Evolutionary conservation across 371 early-diverging fungal genomes (phyloP).

Genomic region (Gilbertella persicaria): DNA sequence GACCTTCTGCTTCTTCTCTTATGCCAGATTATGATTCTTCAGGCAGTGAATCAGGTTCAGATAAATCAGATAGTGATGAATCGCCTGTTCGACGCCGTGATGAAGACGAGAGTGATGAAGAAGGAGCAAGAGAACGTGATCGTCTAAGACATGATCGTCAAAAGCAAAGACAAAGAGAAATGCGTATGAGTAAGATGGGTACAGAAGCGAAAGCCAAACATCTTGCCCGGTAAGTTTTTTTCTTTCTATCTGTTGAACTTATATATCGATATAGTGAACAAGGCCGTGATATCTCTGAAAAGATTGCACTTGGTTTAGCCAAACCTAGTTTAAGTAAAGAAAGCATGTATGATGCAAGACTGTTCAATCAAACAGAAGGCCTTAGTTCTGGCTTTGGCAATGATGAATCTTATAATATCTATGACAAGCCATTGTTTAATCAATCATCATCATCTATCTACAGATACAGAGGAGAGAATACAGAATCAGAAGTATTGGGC

Average conservation of each 20-base stretch:
- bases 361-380: slow-evolving; percentile 91
- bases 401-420: slow-evolving; percentile 85
- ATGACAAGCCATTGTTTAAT: slow-evolving; percentile 90
- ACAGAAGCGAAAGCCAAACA: slow-evolving; percentile 84
- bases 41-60: slow-evolving; percentile 46
- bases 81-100: slow-evolving; percentile 9
- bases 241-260: background rate
- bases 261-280: slow-evolving; percentile 44
- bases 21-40: slow-evolving; percentile 52
- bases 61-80: slow-evolving; percentile 35
- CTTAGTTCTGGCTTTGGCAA: slow-evolving; percentile 86
- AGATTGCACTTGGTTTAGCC: slow-evolving; percentile 94
- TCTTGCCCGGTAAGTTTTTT: slow-evolving; percentile 58
- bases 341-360: slow-evolving; percentile 89
- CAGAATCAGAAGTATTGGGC: slow-evolving; percentile 68
- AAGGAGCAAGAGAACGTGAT: slow-evolving; percentile 79
- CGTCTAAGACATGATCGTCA: slow-evolving; percentile 83
- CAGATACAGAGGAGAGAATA: slow-evolving; percentile 70
- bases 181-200: slow-evolving; percentile 90
- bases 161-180: slow-evolving; percentile 84
- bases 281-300: slow-evolving; percentile 96
- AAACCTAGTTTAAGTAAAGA: slow-evolving; percentile 88
- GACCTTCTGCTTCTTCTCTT: slow-evolving; percentile 48
- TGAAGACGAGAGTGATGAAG: slow-evolving; percentile 42
- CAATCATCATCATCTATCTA: slow-evolving; percentile 78